Evolutionary conservation across 169 alveolate genomes (phyloP).

Genomic region (Plasmodium berghei): DNA sequence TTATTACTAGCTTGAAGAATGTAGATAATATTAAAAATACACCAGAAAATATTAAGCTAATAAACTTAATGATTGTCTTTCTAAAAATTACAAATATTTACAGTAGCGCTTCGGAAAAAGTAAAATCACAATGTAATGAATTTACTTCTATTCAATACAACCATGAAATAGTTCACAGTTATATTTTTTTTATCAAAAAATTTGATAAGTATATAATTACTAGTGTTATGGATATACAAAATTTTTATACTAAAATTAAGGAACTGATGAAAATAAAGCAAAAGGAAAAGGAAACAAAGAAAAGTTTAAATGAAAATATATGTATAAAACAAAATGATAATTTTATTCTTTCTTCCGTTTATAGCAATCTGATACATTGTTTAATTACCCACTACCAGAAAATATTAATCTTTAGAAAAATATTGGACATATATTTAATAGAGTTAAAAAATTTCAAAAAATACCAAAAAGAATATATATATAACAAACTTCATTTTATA

Average conservation of each 20-base stretch:
- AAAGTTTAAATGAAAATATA: constrained; percentile 6
- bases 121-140: constrained; percentile 35
- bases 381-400: constrained; percentile 27
- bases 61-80: constrained; percentile 48
- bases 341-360: not conserved
- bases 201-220: constrained; percentile 26
- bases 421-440: constrained; percentile 60
- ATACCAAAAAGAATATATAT: constrained; percentile 37
- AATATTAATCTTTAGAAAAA: constrained; percentile 48
- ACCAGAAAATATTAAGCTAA: constrained; percentile 13
- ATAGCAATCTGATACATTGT: constrained; percentile 5
- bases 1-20: constrained; percentile 11
- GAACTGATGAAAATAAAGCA: constrained; percentile 11
- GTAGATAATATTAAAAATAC: constrained; percentile 8
- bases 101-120: constrained; percentile 8
- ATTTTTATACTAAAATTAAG: constrained; percentile 33
- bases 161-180: constrained; percentile 23
- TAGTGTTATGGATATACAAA: constrained; percentile 41
- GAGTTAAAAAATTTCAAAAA: constrained; percentile 43
- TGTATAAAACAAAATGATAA: no score
- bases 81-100: constrained; percentile 44
- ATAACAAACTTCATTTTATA: constrained; percentile 22
- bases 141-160: constrained; percentile 29
- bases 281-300: not conserved
- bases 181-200: constrained; percentile 31